Conservation (phyloP, 2,329 filamentous ascomycete genomes). For the Amphichorda felina region DNA sequence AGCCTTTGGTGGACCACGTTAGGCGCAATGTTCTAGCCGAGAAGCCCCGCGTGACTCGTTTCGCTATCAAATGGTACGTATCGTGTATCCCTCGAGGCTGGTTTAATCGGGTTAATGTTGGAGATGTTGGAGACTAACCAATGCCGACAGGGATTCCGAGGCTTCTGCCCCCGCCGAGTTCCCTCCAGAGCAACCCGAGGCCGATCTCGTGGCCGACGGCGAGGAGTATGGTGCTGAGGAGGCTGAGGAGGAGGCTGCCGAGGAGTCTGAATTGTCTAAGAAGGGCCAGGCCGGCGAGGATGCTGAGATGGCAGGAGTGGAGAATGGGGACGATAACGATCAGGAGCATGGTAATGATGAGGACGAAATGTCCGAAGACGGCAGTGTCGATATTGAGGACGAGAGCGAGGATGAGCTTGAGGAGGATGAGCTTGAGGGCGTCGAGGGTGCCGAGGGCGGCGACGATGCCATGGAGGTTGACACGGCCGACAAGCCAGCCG, state of each 20-base stretch:
- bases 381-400: constrained; percentile 67
- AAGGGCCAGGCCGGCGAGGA: constrained; percentile 45
- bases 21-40: constrained; percentile 86
- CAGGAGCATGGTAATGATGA: constrained; percentile 41
- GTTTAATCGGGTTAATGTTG: too few species aligned
- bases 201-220: constrained; percentile 75
- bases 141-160: constrained; percentile 86
- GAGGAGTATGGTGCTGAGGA: constrained; percentile 88
- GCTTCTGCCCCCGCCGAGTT: constrained; percentile 92
- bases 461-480: constrained; percentile 41
- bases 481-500: constrained; percentile 20
- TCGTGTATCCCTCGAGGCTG: neutral
- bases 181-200: constrained; percentile 94
- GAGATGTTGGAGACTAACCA: too few species aligned
- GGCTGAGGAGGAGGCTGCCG: constrained; percentile 55
- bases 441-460: constrained; percentile 19
- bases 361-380: constrained; percentile 58
- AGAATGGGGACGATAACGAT: constrained; percentile 27
- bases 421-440: constrained; percentile 42
- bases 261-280: constrained; percentile 38
- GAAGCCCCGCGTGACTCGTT: constrained; percentile 94
- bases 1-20: constrained; percentile 87
- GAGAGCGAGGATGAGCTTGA: constrained; percentile 65
- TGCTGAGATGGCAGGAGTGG: constrained; percentile 63
- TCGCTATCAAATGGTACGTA: constrained; percentile 90